Base-by-base conservation (phyloP, 2,329 filamentous ascomycete species). In the Alternaria infectoria region DNA sequence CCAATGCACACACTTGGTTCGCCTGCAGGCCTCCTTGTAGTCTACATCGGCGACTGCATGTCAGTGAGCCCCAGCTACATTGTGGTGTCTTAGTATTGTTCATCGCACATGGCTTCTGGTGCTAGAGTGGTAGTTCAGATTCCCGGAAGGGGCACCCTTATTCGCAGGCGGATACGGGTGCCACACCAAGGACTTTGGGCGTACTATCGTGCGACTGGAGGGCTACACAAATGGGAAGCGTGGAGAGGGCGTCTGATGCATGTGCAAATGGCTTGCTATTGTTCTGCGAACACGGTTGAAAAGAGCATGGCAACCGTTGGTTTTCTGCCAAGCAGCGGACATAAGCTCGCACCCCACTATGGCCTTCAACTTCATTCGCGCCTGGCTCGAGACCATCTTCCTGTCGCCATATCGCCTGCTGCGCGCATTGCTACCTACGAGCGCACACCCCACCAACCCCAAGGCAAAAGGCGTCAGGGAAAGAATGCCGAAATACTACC, bases 401-500 rank as follows among this genome's bases (percentile, higher is more conserved):
- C 59, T 59, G 57, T 57, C 61, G 57, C 62, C 67, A 66, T 64
- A 47, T 54, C 59, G 56, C 54, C 46, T 68, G 12, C 52, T 70
- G 40, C 45, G 47, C 60, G 25, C 57, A 26, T 40, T 69, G 21
- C 57, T 62, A n/a, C 54, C 59, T 25, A 12, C 49, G 12, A 45
- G 43, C 19, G n/a, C 49, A 15, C 49, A 47, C 17, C 45, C 57
- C 23, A 44, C 54, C 19, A 43, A 23, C 11, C 23, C 36, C 9
- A n/a, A 26, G 28, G 21, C 44, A 17, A 47, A 30, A 32, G 54
- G 62, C n/a, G 21, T 67, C 43, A 63, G 58, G 12, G 61, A 25
- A 45, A 67, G 55, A 54, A 72, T 74, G 69, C 67, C 74, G 4
- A 75, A 66, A 64, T 76, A 78, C 73, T 91, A 92, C 78, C 85